Conservation (phyloP, 2,329 filamentous ascomycete species). For the Cadophora sp. region DNA sequence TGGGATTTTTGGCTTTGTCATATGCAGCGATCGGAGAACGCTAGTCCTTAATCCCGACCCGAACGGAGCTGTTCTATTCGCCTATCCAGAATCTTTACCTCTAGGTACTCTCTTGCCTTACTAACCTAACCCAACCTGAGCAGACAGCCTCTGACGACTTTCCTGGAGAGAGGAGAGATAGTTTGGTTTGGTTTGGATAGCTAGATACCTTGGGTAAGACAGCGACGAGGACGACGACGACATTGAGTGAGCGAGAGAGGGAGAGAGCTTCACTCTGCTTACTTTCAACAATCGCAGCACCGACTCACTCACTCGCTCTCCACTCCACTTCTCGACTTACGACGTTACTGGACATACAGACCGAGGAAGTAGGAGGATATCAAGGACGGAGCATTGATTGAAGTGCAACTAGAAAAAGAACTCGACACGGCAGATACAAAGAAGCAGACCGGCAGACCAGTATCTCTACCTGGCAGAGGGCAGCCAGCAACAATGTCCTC, state of each 20-base stretch:
- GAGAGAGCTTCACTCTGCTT: neutral
- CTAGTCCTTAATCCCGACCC: conserved; percentile 11
- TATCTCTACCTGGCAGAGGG: conserved; percentile 17
- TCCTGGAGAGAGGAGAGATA: neutral
- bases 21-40: neutral
- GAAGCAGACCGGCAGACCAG: neutral
- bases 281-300: neutral
- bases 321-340: neutral
- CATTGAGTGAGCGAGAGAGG: neutral
- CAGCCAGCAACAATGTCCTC: conserved; percentile 21
- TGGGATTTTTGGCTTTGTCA: neutral
- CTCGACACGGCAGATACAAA: neutral
- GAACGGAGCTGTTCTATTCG: conserved; percentile 5
- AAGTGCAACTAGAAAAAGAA: neutral
- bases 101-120: too few relatives aligned
- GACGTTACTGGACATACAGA: too few relatives aligned
- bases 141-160: conserved; percentile 9
- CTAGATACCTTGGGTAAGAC: neutral
- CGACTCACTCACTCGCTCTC: neutral
- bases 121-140: neutral
- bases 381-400: neutral
- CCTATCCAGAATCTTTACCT: conserved; percentile 9
- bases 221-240: neutral
- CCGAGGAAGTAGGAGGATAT: neutral
- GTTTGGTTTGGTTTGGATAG: neutral